Conservation (phyloP, 495 filamentous ascomycete species). For the Penicillium angulare region DNA sequence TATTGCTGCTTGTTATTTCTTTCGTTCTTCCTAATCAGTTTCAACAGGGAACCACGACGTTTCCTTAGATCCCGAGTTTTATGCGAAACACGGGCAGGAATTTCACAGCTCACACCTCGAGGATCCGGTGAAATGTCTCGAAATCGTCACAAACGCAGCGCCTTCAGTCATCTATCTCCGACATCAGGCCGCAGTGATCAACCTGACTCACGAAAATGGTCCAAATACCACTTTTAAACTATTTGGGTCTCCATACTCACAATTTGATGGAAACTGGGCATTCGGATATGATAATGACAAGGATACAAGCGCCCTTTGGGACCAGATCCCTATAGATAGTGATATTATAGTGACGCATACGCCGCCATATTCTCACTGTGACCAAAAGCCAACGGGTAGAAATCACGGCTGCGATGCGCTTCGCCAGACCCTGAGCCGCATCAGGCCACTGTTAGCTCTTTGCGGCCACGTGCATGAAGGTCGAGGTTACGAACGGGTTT, state of each 20-base stretch:
- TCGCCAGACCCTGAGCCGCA: constrained; percentile 33
- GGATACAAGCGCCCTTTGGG: constrained; percentile 50
- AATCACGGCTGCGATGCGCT: constrained; percentile 43
- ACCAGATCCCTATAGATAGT: constrained; percentile 41
- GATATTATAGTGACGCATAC: constrained; percentile 52
- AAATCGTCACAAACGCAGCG: constrained; percentile 50
- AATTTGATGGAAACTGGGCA: constrained; percentile 63
- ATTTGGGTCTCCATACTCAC: constrained; percentile 75
- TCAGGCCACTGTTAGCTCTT: constrained; percentile 44
- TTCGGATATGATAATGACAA: constrained; percentile 59
- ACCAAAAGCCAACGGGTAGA: constrained; percentile 27
- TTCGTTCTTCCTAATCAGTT: background rate
- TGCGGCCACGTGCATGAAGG: constrained; percentile 53
- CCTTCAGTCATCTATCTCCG: constrained; percentile 63
- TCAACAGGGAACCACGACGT: constrained; percentile 75
- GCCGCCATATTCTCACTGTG: constrained; percentile 46
- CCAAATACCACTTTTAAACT: constrained; percentile 68
- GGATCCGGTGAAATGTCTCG: constrained; percentile 53
- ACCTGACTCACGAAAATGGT: constrained; percentile 53
- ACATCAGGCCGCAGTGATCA: constrained; percentile 59
- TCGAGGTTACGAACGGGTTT: constrained; percentile 44
- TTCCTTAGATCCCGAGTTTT: constrained; percentile 65
- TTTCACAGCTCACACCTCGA: constrained; percentile 62
- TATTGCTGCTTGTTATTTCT: background rate
- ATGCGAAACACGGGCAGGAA: constrained; percentile 50